Conservation (phyloP, 2,329 filamentous ascomycete species). For the Drechslerella stenobrocha region DNA sequence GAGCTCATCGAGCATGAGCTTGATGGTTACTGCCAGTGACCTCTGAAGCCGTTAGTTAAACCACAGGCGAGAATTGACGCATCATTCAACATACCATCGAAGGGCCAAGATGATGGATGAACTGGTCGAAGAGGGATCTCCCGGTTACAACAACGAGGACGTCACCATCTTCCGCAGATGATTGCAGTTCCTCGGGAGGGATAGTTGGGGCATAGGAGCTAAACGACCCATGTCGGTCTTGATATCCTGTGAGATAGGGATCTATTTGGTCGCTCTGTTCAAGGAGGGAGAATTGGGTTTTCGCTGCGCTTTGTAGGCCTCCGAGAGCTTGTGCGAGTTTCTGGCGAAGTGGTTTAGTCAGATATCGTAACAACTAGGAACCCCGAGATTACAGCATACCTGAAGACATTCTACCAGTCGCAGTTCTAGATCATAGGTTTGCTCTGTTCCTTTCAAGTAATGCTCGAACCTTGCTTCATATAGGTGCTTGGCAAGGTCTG, state of each 20-base stretch:
- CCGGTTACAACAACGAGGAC: conserved; percentile 58
- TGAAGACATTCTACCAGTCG: conserved; percentile 78
- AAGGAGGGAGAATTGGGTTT: conserved; percentile 83
- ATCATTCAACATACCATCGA: conserved; percentile 67
- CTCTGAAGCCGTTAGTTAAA: conserved; percentile 61
- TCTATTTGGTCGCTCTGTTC: conserved; percentile 60
- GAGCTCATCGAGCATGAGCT: conserved; percentile 82
- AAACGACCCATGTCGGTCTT: conserved; percentile 51
- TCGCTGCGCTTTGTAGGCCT: conserved; percentile 83
- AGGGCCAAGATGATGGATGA: conserved; percentile 84
- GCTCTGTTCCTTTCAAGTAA: conserved; percentile 65
- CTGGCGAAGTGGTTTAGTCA: conserved; percentile 56
- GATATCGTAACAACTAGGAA: background rate
- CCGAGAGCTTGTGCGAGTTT: conserved; percentile 84
- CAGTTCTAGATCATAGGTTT: conserved; percentile 72
- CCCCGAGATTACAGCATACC: conserved; percentile 15
- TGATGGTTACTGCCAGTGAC: conserved; percentile 86
- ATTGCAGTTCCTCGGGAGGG: conserved; percentile 15
- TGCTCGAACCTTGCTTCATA: conserved; percentile 69
- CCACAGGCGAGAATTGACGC: background rate
- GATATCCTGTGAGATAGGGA: conserved; percentile 52
- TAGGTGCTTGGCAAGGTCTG: conserved; percentile 64
- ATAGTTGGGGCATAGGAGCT: conserved; percentile 9
- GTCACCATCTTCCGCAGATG: conserved; percentile 2
- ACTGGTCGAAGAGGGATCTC: conserved; percentile 85